Percentiles rank a stretch among this genome's conserved stretches.
Evolutionary conservation across 225 moss, liverwort and hornwort genomes (phyloP).

Genomic region (Anthoceros angustus): DNA sequence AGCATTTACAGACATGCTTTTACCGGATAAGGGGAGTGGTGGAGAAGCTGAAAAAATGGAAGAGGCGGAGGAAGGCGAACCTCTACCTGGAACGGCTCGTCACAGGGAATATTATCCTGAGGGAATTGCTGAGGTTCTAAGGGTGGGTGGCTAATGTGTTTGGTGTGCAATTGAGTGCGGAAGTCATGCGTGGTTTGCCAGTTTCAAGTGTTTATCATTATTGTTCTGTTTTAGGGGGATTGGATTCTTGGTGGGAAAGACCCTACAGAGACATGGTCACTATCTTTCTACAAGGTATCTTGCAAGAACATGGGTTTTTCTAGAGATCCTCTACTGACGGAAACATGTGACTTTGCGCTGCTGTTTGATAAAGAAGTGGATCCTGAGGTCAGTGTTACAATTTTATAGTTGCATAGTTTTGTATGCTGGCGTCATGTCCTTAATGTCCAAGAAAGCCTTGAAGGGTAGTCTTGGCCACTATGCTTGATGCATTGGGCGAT

Average conservation of each 20-base stretch:
- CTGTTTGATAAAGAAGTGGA: constrained; percentile 80
- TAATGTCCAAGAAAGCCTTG: too few species aligned
- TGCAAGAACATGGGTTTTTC: constrained; percentile 82
- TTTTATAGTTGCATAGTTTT: not conserved
- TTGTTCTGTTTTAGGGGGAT: constrained; percentile 39
- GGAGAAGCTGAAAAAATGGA: constrained; percentile 91
- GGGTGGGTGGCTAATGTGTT: constrained; percentile 27
- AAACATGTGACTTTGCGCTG: constrained; percentile 86
- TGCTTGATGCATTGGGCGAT: too few species aligned
- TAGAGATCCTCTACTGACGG: constrained; percentile 69
- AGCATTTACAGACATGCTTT: constrained; percentile 92
- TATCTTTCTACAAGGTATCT: constrained; percentile 82
- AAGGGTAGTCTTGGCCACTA: too few species aligned
- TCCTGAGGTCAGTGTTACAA: constrained; percentile 36
- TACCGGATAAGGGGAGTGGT: constrained; percentile 95
- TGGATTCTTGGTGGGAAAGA: constrained; percentile 75
- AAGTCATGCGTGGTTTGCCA: not conserved
- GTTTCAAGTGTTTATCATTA: not conserved
- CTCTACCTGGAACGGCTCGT: constrained; percentile 91
- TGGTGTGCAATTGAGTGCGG: not conserved
- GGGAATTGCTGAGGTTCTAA: constrained; percentile 85
- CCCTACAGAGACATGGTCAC: constrained; percentile 34
- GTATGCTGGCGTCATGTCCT: not conserved
- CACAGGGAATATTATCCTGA: constrained; percentile 99
- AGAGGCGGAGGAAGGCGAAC: constrained; percentile 90